Base-by-base conservation (phyloP, 371 early-diverging fungal genomes). In the Rozella allomycis region DNA sequence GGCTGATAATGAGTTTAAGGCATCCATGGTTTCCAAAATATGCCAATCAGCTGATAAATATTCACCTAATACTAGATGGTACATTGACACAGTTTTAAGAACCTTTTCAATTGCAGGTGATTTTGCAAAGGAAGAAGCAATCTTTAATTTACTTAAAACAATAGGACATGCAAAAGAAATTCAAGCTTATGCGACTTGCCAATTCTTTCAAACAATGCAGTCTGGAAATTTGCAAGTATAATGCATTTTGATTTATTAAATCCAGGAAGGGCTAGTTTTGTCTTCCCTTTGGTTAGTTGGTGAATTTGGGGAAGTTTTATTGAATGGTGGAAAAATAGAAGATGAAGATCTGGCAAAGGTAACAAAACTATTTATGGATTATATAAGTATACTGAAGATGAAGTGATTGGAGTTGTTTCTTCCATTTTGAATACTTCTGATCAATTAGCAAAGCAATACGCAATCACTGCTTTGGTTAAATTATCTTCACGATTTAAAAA, bases 241-340 rank as follows among this genome's bases (percentile, higher is more conserved):
- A n/a, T n/a, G n/a, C n/a, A n/a, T n/a, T n/a, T n/a, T n/a, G n/a
- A n/a, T n/a, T n/a, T n/a, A n/a, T n/a, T n/a, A n/a, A 14, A 34
- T 50, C 11, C 62, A 85, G 56, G 86, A 87, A 47, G 80, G 78
- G 3, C 60, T 93, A 28, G 73, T 85, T n/a, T 57, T 84, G 41
- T 81, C 81, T 20, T 75, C 74, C 33, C 71, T 79, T 4, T 94
- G 96, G 96, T 66, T 72, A 25, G 69, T 90, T 47, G 96, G 96
- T 33, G 96, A 94, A 52, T 93, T 70, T 49, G 93, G 88, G 18
- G 90, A 94, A 47, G 52, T 81, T 3, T 59, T 93, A 20, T 56
- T 65, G 1, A 34, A 45, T 3, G 33, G 33, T 10, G 38, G 36
- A 17, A 21, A 21, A 10, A 12, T 20, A 4, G 25, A 17, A 40